Evolutionary conservation across 2,329 filamentous ascomycete genomes (phyloP), one percentile per base, ranked within the genome.

Genomic region (Diaporthe citri): DNA sequence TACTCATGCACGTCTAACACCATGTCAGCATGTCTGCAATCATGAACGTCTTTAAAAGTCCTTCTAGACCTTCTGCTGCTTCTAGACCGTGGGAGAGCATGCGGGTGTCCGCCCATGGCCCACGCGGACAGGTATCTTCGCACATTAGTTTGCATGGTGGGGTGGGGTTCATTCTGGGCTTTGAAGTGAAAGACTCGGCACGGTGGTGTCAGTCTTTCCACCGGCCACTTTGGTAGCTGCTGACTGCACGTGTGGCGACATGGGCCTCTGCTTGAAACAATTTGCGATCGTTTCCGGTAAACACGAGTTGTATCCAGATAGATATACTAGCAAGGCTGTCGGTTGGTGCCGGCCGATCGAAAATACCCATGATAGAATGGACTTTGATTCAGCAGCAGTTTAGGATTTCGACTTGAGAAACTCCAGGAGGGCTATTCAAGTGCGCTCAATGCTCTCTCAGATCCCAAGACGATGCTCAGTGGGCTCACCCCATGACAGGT

Each of bases 1-100:
- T 64, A 64, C 17, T 64, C 60, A 64, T 64, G 60, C 60, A 64
- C 57, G 12, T 64, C 60, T 64, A 34, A 31, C 41, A 64, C 60
- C 60, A 34, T 64, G 51, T 46, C 43, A 46, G 48, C 55, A 56
- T 56, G 25, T 64, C 1, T 64, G 39, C 39, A 17, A 46, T 31
- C 8, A 22, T 64, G 41, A 15, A 17, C 3, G 12, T 22, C 1
- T 34, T 46, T 64, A 64, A 48, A 64, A 64, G 17, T 34, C 60
- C 60, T 48, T 25, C 60, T 46, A 64, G 41, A 64, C 48, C 8
- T n/a, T 64, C 60, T 31, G 48, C 8, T 10, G 10, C 20, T 48
- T 64, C 60, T 48, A 34, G 60, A 48, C 60, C 39, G n/a, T 62
- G 25, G 34, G 17, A 25, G 28, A 64, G 8, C n/a, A 64, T 64